Evolutionary conservation across 139 green algal species (phyloP), one percentile per base, ranked within the genome.

Genomic region (Chlorella sp.): DNA sequence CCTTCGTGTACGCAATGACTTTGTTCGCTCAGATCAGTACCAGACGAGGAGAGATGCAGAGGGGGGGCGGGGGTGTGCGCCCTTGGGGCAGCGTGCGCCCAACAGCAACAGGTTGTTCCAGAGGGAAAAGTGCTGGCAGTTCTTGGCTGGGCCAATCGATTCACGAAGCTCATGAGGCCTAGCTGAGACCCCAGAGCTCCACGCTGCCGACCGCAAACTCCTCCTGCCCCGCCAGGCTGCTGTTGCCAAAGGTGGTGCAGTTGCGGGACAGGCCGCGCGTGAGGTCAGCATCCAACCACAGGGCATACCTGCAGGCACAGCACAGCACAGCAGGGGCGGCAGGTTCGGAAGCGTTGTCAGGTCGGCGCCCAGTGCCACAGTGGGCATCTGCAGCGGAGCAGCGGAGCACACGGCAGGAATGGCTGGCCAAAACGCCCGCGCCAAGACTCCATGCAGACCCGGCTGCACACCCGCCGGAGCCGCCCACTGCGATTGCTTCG

Each of bases 261-360:
- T 70, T 83, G 48, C 87, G 78, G 48, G 38, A 75, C 2, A 90
- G 11, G 44, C 87, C 87, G 22, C 24, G 13, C 16, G 54, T 26
- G 1, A 90, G 44, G 44, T 90, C 87, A 26, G 36, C 65, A 68
- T 90, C 84, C 2, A 90, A 62, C 87, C 87, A 90, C 58, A 90
- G 73, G 28, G 87, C 87, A 68, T 88, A 90, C 6, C 82, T 86
- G 82, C 73, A 56, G 24, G 28, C n/a, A n/a, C n/a, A n/a, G n/a
- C n/a, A n/a, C n/a, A n/a, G 72, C 72, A 75, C 34, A 51, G 68
- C 36, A 34, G 2, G 4, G 3, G 68, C 8, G 9, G 68, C 67
- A 74, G 14, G 32, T 17, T 14, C 44, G 67, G 34, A 19, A 48
- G 16, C 20, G 60, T 11, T 11, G 60, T 28, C 19, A 32, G 60